Evolutionary conservation across 352 stramenopile species (phyloP), one percentile per base, ranked within the genome.

Genomic region (Phytophthora lateralis): DNA sequence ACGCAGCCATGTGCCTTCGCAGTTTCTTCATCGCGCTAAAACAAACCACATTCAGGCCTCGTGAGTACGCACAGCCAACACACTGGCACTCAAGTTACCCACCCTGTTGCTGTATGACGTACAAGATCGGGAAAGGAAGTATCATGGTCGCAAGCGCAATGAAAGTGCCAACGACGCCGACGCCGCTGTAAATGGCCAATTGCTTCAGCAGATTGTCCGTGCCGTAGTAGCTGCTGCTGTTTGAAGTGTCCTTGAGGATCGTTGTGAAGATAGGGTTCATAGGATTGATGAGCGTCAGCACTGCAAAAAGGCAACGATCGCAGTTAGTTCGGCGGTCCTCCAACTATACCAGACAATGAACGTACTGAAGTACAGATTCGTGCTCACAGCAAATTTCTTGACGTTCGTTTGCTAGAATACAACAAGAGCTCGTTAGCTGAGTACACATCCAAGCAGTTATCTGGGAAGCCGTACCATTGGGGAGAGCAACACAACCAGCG

Each of bases 321-420:
- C 20, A 62, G 42, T 38, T 30, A 41, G 12, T 20, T 21, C 5
- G 18, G 17, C 39, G 15, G 21, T 26, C 4, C 18, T 45, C 18
- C 17, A 45, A 9, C 35, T 39, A 14, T 38, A 38, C 26, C 2
- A 37, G 9, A 42, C 5, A 11, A 24, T 44, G 21, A 30, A 46
- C 76, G n/a, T 70, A 90, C 81, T 83, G 73, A 91, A 91, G 64
- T 87, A 93, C 30, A 90, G 55, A 52, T 90, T 93, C 8, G 80
- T 89, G 55, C 78, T 81, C 11, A 91, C 72, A 11, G 82, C 80
- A 39, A 90, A 93, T 50, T 89, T 91, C 58, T 93, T 89, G 6
- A 88, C 78, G 32, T 90, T 93, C 14, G 38, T 65, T 75, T 87
- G 68, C 71, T 83, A 20, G 2, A 60, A 37, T 29, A 15, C 39